A percentile compares a stretch with the other conserved stretches of the same genome.
phyloP scores from a whole-genome alignment of 2,329 filamentous ascomycete genomes.

The Teratosphaeria gauchensis region DNA sequence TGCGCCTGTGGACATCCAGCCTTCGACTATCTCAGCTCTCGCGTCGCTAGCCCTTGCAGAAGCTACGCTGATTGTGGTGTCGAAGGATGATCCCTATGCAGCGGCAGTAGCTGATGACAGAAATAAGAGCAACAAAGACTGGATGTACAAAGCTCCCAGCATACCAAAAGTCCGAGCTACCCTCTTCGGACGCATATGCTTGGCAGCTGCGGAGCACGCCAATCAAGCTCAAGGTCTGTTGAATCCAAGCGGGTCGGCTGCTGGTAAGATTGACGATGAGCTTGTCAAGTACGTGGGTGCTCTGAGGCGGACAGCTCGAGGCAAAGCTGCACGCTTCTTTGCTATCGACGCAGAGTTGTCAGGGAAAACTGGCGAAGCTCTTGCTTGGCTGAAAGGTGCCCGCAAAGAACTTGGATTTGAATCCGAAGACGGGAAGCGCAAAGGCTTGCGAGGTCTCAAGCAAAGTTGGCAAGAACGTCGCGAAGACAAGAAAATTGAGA shows the following conservation, averaged over 20 bases:
- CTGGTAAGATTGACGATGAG: constrained; percentile 51
- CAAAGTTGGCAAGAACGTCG: constrained; percentile 66
- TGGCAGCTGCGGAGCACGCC: constrained; percentile 82
- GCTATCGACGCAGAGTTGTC: constrained; percentile 79
- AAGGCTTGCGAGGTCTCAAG: constrained; percentile 55
- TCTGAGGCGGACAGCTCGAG: constrained; percentile 63
- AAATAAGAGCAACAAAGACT: constrained; percentile 77
- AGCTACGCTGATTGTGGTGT: constrained; percentile 76
- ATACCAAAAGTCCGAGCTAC: constrained; percentile 83
- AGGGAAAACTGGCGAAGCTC: constrained; percentile 70
- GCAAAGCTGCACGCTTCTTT: constrained; percentile 81
- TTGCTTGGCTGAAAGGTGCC: constrained; percentile 77
- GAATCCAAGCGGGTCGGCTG: constrained; percentile 22
- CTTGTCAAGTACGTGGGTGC: constrained; percentile 68
- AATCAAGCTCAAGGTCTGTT: constrained; percentile 54
- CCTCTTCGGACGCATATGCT: constrained; percentile 76
- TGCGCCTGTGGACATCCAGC: constrained; percentile 32
- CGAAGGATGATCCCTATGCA: constrained; percentile 92
- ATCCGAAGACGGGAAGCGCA: constrained; percentile 38
- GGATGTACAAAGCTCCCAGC: constrained; percentile 89
- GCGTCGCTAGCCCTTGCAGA: constrained; percentile 67
- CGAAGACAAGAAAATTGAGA: constrained; percentile 72
- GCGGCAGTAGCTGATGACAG: constrained; percentile 69
- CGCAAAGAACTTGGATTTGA: constrained; percentile 61
- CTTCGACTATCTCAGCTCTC: constrained; percentile 35